Evolutionary conservation across 23 red algal genomes (phyloP), one percentile per base, ranked within the genome.

Genomic region (Pyropia yezoensis): DNA sequence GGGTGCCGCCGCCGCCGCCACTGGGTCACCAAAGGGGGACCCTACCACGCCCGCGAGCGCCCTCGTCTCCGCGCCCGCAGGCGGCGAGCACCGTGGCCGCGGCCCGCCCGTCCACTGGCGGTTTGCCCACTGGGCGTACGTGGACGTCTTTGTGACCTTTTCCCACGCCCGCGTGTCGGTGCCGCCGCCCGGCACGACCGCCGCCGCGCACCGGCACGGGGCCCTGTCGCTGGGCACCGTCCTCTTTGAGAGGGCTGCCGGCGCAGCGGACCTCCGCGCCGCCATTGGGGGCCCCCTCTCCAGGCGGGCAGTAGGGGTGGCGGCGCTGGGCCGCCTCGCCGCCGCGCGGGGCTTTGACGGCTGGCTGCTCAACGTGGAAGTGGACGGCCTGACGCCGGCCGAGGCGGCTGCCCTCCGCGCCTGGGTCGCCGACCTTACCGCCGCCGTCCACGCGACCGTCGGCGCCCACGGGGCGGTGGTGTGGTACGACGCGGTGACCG

Each of bases 121-220:
- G 18, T 91, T 91, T 67, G 71, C 71, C 57, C 67, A 83, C 47
- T 91, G 87, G 87, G 77, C 68, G 14, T 95, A 75, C 54, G 77
- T 95, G 11, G 90, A 95, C 70, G 66, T 81, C 12, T 95, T 95
- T 71, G 81, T 87, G 7, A 88, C 88, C 65, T 95, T 83, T 82
- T 82, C 90, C 22, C 81, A 83, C 63, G 68, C 68, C 25, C 34
- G 75, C n/a, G 90, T 88, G 18, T 75, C 90, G 22, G 52, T 83
- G 2, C 81, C 81, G 65, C 90, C 90, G 5, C 12, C 71, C 17
- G 70, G 81, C 23, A 82, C 63, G 66, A 83, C 81, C 27, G 74
- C 80, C 13, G 80, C 82, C 16, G 90, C 90, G 11, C 90, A 95
- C 60, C 62, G 90, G 27, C 81, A 95, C 62, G 75, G 76, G 3